phyloP scores from a whole-genome alignment of 768 basidiomycete genomes.

The Tylopilus vinaceipallidus region DNA sequence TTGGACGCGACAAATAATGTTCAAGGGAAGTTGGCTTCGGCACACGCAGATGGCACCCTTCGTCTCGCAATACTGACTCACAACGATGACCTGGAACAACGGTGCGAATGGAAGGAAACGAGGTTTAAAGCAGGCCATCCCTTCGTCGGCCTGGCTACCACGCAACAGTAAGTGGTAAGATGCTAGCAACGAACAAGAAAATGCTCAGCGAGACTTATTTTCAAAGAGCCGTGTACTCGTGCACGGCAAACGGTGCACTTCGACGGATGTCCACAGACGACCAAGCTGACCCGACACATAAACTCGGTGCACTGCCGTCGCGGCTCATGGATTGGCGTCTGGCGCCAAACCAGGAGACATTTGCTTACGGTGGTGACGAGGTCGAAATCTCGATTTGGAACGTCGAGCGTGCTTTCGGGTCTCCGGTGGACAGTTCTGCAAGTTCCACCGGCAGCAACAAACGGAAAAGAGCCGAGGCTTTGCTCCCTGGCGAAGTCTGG shows the following conservation, averaged over 20 bases:
- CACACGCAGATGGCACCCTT: conserved; percentile 57
- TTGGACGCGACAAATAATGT: conserved; percentile 23
- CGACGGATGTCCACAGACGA: conserved; percentile 42
- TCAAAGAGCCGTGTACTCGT: conserved; percentile 52
- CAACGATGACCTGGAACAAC: conserved; percentile 39
- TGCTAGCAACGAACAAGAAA: background rate
- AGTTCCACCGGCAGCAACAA: conserved; percentile 30
- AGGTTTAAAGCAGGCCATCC: conserved; percentile 49
- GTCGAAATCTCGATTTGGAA: conserved; percentile 84
- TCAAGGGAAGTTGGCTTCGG: conserved; percentile 64
- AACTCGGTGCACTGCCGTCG: conserved; percentile 54
- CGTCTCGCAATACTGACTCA: conserved; percentile 43
- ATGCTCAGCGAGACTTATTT: background rate
- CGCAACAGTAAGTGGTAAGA: conserved; percentile 43
- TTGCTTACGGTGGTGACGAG: conserved; percentile 85
- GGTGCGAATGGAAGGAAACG: conserved; percentile 62
- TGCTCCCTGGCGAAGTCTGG: conserved; percentile 79
- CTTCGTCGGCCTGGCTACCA: conserved; percentile 61
- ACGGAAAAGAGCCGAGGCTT: conserved; percentile 56
- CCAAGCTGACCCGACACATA: conserved; percentile 20
- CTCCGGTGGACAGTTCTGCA: conserved; percentile 17
- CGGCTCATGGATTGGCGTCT: conserved; percentile 69
- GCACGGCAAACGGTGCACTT: conserved; percentile 75
- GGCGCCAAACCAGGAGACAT: conserved; percentile 48
- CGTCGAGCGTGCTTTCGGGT: conserved; percentile 52